Conservation (phyloP, 2,329 filamentous ascomycete genomes). For the Hypoxylon rubiginosum region DNA sequence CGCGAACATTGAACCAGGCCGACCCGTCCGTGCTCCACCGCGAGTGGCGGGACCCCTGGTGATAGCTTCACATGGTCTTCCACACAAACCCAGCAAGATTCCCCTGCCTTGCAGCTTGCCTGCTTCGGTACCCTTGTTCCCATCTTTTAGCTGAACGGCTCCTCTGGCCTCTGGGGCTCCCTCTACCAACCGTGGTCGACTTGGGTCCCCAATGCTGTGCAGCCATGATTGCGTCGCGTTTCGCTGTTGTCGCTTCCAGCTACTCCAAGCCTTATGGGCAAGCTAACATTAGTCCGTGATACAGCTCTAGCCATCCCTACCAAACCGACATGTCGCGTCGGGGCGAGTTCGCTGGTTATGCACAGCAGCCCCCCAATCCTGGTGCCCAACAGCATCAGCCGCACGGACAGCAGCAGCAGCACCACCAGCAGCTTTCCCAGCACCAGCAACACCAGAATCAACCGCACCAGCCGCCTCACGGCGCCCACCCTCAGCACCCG, state of each 20-base stretch:
- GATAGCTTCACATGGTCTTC: conserved; percentile 42
- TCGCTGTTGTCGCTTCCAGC: conserved; percentile 38
- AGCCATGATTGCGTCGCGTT: conserved; percentile 43
- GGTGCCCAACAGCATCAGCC: conserved; percentile 54
- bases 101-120: conserved; percentile 31
- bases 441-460: conserved; percentile 56
- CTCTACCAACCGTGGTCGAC: conserved; percentile 21
- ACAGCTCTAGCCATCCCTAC: conserved; percentile 62
- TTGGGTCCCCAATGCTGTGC: conserved; percentile 36
- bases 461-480: conserved; percentile 48
- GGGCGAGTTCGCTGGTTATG: conserved; percentile 57
- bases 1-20: conserved; percentile 34
- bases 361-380: conserved; percentile 47
- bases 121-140: conserved; percentile 28
- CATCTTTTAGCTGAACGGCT: conserved; percentile 21
- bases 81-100: conserved; percentile 24
- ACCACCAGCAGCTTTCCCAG: conserved; percentile 51
- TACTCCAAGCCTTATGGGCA: conserved; percentile 38
- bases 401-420: conserved; percentile 51
- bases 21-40: conserved; percentile 33
- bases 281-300: conserved; percentile 56
- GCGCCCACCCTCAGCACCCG: conserved; percentile 46
- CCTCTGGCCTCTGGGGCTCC: conserved; percentile 10
- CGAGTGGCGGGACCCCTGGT: conserved; percentile 39
- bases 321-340: conserved; percentile 65